phyloP scores from a whole-genome alignment of 768 basidiomycete species.

The Trametes elegans region DNA sequence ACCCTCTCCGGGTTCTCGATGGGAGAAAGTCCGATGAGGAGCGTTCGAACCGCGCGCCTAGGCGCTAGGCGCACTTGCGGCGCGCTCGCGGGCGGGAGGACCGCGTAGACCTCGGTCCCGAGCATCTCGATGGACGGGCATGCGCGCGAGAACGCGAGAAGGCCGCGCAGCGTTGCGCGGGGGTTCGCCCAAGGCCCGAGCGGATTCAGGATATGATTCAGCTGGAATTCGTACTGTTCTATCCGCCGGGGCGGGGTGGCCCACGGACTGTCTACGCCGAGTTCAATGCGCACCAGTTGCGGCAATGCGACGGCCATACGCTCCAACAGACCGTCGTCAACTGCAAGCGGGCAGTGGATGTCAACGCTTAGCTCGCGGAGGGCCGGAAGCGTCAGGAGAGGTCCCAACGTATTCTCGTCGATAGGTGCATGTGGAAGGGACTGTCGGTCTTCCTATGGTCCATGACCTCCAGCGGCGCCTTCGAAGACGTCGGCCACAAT shows the following conservation, averaged over 20 bases:
- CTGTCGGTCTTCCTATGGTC: too few relatives aligned
- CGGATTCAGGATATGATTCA: too few relatives aligned
- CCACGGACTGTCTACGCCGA: not conserved
- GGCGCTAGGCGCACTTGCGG: not conserved
- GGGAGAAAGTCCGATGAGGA: not conserved
- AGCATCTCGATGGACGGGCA: not conserved
- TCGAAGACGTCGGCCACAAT: too few relatives aligned
- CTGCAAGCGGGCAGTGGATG: not conserved
- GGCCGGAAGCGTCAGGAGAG: not conserved
- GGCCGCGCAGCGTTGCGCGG: not conserved
- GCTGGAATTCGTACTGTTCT: too few relatives aligned
- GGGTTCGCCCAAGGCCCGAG: not conserved
- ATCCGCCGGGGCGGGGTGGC: too few relatives aligned
- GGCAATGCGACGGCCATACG: constrained; percentile 2
- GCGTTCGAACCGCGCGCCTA: not conserved
- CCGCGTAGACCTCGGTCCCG: not conserved
- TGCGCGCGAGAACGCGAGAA: not conserved
- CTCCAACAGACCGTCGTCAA: not conserved
- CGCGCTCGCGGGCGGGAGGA: not conserved
- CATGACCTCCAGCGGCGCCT: too few relatives aligned
- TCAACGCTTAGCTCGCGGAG: not conserved
- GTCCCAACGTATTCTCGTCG: not conserved
- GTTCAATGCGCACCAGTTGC: not conserved
- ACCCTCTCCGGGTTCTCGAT: not conserved
- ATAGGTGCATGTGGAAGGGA: too few relatives aligned